These are phyloP conservation scores for Kwoniella sp. DNA, from an alignment of 768 basidiomycete species.

Conservation along the genomic window DNA sequence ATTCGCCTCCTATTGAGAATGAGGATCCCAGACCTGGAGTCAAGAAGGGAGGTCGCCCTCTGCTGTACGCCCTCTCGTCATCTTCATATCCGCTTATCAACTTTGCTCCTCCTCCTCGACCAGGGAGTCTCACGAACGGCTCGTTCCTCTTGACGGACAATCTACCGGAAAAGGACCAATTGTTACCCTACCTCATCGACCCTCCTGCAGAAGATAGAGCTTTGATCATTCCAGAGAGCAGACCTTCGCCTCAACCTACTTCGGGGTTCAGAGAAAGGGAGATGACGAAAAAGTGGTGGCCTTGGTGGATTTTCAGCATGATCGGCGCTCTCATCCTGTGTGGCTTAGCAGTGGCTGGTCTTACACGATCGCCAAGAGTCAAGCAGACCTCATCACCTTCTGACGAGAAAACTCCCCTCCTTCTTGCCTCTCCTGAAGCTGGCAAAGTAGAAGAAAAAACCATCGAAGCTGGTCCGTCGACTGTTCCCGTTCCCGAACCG, in stretches of 20 bases:
- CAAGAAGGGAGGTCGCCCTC: constrained; percentile 58
- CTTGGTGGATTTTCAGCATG: constrained; percentile 24
- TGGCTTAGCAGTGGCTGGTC: constrained; percentile 14
- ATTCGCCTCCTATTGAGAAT: neutral
- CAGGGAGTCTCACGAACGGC: constrained; percentile 38
- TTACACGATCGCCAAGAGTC: constrained; percentile 10
- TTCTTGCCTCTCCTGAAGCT: constrained; percentile 8
- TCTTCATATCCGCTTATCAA: constrained; percentile 76
- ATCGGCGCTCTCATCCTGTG: constrained; percentile 27
- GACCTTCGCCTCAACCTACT: constrained; percentile 9
- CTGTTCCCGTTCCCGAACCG: neutral
- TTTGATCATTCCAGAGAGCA: constrained; percentile 20
- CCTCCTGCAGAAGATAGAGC: constrained; percentile 38
- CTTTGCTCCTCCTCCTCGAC: constrained; percentile 52
- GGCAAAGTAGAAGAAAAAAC: constrained; percentile 8
- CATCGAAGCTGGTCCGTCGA: neutral
- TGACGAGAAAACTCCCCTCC: constrained; percentile 40
- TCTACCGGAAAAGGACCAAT: constrained; percentile 40
- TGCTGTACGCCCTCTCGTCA: constrained; percentile 81
- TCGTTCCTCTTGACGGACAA: constrained; percentile 44
- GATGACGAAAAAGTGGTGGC: constrained; percentile 16
- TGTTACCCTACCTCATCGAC: constrained; percentile 42
- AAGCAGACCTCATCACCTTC: constrained; percentile 14
- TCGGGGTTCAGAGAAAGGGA: constrained; percentile 33
- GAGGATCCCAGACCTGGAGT: neutral